Percentiles rank a stretch among this genome's conserved stretches.
Evolutionary conservation across 139 green algal genomes (phyloP).

Genomic region (Chlorella sp.): DNA sequence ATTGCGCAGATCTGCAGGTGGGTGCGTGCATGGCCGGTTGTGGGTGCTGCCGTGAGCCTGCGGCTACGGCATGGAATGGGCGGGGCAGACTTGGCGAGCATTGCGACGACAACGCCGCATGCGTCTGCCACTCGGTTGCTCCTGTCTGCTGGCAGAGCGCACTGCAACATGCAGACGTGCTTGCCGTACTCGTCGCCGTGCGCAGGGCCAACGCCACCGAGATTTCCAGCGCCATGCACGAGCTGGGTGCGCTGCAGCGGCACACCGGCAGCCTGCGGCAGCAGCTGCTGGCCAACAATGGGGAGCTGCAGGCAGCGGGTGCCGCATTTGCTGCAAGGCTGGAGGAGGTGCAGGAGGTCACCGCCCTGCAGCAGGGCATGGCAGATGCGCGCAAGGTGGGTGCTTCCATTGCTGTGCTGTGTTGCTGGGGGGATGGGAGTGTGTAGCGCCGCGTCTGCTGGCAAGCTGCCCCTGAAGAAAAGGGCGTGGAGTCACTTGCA

Average conservation of each 20-base stretch:
- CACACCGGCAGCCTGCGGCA: constrained; percentile 44
- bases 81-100: too few species aligned
- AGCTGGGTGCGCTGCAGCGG: constrained; percentile 58
- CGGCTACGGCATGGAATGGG: too few species aligned
- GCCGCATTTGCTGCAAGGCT: constrained; percentile 19
- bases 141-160: too few species aligned
- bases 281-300: constrained; percentile 43
- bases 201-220: constrained; percentile 60
- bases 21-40: neutral
- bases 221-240: constrained; percentile 64
- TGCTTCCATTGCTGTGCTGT: neutral
- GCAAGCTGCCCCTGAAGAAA: too few species aligned
- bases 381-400: constrained; percentile 32
- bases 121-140: too few species aligned
- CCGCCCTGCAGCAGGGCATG: constrained; percentile 29
- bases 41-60: too few species aligned
- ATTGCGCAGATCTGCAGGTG: constrained; percentile 62
- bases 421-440: neutral
- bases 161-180: too few species aligned
- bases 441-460: neutral
- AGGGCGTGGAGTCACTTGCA: too few species aligned
- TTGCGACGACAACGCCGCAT: too few species aligned
- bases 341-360: constrained; percentile 37
- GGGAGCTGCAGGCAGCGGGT: constrained; percentile 52
- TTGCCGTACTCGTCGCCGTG: too few species aligned